Conservation (phyloP, 2,329 filamentous ascomycete genomes). For the Triangularia setosa region DNA sequence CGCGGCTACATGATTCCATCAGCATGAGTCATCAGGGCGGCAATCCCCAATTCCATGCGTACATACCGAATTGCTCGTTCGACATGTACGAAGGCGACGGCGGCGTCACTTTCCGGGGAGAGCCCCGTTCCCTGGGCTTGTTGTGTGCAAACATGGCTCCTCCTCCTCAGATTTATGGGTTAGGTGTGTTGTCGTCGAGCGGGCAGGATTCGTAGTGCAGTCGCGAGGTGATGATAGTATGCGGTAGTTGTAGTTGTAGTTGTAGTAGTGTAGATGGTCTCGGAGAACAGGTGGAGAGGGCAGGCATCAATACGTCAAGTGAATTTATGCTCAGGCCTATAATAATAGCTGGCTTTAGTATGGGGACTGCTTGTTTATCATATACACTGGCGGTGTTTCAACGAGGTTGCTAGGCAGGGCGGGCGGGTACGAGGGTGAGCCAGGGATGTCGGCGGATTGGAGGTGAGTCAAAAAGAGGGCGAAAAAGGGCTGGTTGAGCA, state of each 20-base stretch:
- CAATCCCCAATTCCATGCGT: constrained; percentile 7
- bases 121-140: constrained; percentile 33
- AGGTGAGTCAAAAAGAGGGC: constrained; percentile 11
- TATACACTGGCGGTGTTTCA: background rate
- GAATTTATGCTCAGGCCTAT: constrained; percentile 11
- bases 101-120: constrained; percentile 53
- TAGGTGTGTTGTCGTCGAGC: background rate
- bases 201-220: background rate
- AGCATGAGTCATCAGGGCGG: constrained; percentile 6
- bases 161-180: background rate
- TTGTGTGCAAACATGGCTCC: constrained; percentile 32
- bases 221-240: background rate
- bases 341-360: constrained; percentile 6
- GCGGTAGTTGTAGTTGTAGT: background rate
- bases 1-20: constrained; percentile 45
- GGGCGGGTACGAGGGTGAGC: background rate
- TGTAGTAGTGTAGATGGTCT: background rate
- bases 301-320: background rate
- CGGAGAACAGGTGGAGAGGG: background rate
- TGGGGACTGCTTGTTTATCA: constrained; percentile 15
- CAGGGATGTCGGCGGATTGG: constrained; percentile 1
- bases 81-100: constrained; percentile 62
- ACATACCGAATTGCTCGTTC: constrained; percentile 63
- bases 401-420: constrained; percentile 18
- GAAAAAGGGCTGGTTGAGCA: background rate